These are phyloP conservation scores for Leccinellum rugosiceps DNA, from an alignment of 768 basidiomycete genomes.

Conservation along the genomic window DNA sequence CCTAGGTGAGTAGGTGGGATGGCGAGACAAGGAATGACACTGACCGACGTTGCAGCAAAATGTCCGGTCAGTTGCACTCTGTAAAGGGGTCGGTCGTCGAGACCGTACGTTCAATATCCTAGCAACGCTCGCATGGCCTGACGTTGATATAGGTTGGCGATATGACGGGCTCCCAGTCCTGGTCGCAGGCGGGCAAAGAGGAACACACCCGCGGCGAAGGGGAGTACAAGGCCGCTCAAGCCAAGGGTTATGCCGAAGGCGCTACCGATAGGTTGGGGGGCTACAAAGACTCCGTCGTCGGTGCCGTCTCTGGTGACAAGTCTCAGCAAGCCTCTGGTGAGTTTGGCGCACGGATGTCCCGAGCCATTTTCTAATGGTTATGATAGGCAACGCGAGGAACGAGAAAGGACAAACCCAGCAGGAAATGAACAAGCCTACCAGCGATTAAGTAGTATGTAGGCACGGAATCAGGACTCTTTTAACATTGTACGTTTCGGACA, in stretches of 20 bases:
- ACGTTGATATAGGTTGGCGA: constrained; percentile 37
- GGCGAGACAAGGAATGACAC: neutral
- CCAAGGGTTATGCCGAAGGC: constrained; percentile 51
- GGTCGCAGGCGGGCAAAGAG: constrained; percentile 45
- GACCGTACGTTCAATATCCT: constrained; percentile 21
- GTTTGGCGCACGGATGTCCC: neutral
- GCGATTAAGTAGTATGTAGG: neutral
- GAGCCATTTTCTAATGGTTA: neutral
- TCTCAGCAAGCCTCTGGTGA: constrained; percentile 47
- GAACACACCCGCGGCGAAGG: constrained; percentile 49
- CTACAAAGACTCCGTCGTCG: constrained; percentile 52
- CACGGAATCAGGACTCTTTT: neutral
- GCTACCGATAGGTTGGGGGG: constrained; percentile 42
- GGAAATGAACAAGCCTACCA: constrained; percentile 42
- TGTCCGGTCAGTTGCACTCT: constrained; percentile 35
- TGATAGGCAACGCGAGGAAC: constrained; percentile 47
- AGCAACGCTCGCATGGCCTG: neutral
- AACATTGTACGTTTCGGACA: neutral
- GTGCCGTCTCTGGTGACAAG: constrained; percentile 55
- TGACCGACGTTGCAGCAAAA: constrained; percentile 27
- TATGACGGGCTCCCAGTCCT: constrained; percentile 39
- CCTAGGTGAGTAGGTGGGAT: constrained; percentile 22
- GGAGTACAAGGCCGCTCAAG: constrained; percentile 45
- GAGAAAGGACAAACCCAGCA: constrained; percentile 58
- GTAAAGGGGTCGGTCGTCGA: constrained; percentile 36